A percentile compares a stretch with the other conserved stretches of the same genome.
Evolutionary conservation across 1,284 basidiomycete genomes (phyloP).

Genomic region (Puccinia hordei): DNA sequence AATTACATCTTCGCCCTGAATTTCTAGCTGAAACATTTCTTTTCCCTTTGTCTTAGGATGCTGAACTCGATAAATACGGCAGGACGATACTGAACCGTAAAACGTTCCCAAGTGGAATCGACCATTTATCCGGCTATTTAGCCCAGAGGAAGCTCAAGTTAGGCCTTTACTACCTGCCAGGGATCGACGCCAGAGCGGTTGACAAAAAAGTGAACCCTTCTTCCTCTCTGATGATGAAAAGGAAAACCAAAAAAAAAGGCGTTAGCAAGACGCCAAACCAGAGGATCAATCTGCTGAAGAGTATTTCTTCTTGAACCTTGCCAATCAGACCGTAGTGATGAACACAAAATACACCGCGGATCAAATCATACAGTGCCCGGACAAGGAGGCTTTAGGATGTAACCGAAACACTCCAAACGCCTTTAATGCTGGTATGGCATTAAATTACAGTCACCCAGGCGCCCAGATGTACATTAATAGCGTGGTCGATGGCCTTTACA

Average conservation of each 20-base stretch:
- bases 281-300: not conserved
- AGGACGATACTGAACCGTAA: not conserved
- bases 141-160: constrained; percentile 30
- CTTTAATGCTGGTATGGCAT: constrained; percentile 23
- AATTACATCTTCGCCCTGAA: too few relatives aligned
- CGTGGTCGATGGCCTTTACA: constrained; percentile 39
- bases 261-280: not conserved
- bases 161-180: constrained; percentile 40
- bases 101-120: constrained; percentile 35
- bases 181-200: constrained; percentile 37
- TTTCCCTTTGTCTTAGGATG: constrained; percentile 25
- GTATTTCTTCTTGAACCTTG: not conserved
- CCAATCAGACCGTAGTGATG: constrained; percentile 12
- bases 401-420: constrained; percentile 30
- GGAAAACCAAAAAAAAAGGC: too few relatives aligned
- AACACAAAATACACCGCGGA: constrained; percentile 42
- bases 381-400: constrained; percentile 5
- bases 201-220: constrained; percentile 14
- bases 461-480: constrained; percentile 41
- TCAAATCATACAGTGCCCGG: constrained; percentile 44
- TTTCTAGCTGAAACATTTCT: not conserved
- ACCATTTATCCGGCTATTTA: not conserved
- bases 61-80: constrained; percentile 33
- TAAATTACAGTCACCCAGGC: constrained; percentile 47
- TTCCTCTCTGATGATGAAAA: not conserved